A percentile compares a stretch with the other conserved stretches of the same genome.
Evolutionary conservation across 192 early-diverging fungal species (phyloP).

Genomic region (Chytriomyces sp.): DNA sequence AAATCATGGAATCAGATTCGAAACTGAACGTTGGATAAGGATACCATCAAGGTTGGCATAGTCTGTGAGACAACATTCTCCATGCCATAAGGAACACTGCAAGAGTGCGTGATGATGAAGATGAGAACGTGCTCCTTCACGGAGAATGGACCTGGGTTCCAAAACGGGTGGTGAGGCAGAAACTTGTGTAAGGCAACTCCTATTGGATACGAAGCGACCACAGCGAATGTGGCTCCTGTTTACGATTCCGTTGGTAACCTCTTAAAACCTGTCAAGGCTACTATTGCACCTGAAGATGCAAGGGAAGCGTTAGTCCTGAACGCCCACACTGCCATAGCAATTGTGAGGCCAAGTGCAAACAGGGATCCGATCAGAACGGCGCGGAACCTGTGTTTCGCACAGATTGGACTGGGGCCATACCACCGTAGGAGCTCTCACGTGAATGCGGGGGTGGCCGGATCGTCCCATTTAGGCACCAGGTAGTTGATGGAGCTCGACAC

Average conservation of each 20-base stretch:
- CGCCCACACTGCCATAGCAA: not conserved
- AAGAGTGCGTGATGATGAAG: conserved; percentile 66
- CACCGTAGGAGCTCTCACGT: conserved; percentile 8
- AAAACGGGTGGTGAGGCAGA: not conserved
- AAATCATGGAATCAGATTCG: too few species aligned
- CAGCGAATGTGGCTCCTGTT: conserved; percentile 60
- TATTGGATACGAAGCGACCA: conserved; percentile 69
- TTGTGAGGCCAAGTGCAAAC: not conserved
- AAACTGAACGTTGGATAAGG: too few species aligned
- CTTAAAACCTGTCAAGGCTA: too few species aligned
- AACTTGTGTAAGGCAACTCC: conserved; percentile 64
- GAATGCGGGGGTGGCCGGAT: conserved; percentile 31
- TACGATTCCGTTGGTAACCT: not conserved
- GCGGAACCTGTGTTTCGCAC: not conserved
- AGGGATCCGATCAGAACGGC: not conserved
- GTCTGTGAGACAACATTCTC: conserved; percentile 31
- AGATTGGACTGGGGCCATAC: not conserved
- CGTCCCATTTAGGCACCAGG: conserved; percentile 26
- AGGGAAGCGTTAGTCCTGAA: not conserved
- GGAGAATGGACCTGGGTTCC: conserved; percentile 78
- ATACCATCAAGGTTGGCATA: too few species aligned
- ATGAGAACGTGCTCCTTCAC: conserved; percentile 85
- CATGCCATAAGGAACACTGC: conserved; percentile 59
- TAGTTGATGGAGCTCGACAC: not conserved
- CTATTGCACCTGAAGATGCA: not conserved